Evolutionary conservation across 495 filamentous ascomycete species (phyloP).

Genomic region (Hypoxylon fuscum): DNA sequence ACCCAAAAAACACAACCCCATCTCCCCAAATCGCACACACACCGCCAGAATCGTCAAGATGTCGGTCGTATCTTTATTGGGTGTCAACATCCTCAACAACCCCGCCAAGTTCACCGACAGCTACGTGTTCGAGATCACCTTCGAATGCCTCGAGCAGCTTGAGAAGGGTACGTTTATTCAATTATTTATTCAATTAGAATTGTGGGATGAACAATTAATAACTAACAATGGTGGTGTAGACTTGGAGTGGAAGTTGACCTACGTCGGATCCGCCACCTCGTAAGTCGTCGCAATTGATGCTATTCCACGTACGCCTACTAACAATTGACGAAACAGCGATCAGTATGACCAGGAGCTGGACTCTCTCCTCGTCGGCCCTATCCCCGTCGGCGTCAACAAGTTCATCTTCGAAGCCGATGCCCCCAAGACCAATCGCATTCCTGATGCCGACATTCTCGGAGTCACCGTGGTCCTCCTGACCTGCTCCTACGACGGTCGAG

Average conservation of each 20-base stretch:
- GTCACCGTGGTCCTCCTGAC: conserved; percentile 97
- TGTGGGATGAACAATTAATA: too few relatives aligned
- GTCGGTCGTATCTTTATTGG: conserved; percentile 95
- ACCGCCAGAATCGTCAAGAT: conserved; percentile 63
- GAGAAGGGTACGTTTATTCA: conserved; percentile 76
- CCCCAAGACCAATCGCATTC: conserved; percentile 87
- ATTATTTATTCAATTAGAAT: too few relatives aligned
- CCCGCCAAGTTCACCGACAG: conserved; percentile 87
- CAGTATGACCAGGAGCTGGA: conserved; percentile 99
- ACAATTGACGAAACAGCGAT: conserved; percentile 66
- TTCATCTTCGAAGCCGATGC: conserved; percentile 97
- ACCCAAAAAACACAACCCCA: conserved; percentile 2
- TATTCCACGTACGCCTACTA: conserved; percentile 13
- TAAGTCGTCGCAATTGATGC: conserved; percentile 55
- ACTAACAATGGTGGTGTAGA: conserved; percentile 62
- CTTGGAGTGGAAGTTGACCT: conserved; percentile 98
- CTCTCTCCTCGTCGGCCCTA: conserved; percentile 92
- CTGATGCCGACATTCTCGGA: conserved; percentile 91
- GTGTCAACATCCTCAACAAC: conserved; percentile 95
- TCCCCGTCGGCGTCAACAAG: conserved; percentile 97
- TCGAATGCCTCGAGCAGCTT: conserved; percentile 91
- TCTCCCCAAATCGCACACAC: conserved; percentile 11
- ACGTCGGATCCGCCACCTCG: conserved; percentile 97
- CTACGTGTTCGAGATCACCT: conserved; percentile 98
- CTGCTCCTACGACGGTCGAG: conserved; percentile 93